Evolutionary conservation across 2,329 filamentous ascomycete species (phyloP), one percentile per base, ranked within the genome.

Genomic region (Cladosporium sphaerospermum): DNA sequence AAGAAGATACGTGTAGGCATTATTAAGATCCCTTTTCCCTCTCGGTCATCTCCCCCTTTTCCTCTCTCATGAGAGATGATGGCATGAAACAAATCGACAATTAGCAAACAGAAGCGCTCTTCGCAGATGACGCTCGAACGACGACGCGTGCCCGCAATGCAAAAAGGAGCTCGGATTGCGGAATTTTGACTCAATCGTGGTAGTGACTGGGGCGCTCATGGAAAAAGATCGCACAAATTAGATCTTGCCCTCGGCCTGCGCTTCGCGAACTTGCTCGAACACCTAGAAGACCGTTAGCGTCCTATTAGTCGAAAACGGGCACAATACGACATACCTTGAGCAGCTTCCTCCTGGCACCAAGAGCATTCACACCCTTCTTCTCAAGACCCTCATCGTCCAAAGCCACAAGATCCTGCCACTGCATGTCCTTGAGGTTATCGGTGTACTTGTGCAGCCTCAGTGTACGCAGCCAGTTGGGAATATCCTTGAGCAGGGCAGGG

Each of bases 381-480:
- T 97, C 92, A 58, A 99, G 77, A 45, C 89, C 91, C 67, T 91
- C 91, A 62, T 99, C 93, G 64, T 96, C 89, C 62, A 99, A 76
- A 70, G 93, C 88, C 56, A 99, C 77, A 62, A 99, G 74, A 51
- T 99, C 93, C 28, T 86, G 88, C 93, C 93, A 99, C 65, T 93
- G 90, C 78, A 97, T 83, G 66, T 97, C 92, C 74, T 97, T 99
- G 59, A 99, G 75, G 63, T 97, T 95, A 62, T 99, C 93, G 9
- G 93, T 99, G 73, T 99, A 99, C 77, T 99, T 99, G 78, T 99
- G 93, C 64, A 99, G 78, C 56, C 93, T 84, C 67, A 97, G 79
- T 70, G 90, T 96, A 68, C 93, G 84, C 64, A 99, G 81, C 93
- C 93, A 99, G 69, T 85, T 87, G 52, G 93, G 92, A 61, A 99